Evolutionary conservation across 495 filamentous ascomycete genomes (phyloP).

Genomic region (Trichocladium antarcticum): DNA sequence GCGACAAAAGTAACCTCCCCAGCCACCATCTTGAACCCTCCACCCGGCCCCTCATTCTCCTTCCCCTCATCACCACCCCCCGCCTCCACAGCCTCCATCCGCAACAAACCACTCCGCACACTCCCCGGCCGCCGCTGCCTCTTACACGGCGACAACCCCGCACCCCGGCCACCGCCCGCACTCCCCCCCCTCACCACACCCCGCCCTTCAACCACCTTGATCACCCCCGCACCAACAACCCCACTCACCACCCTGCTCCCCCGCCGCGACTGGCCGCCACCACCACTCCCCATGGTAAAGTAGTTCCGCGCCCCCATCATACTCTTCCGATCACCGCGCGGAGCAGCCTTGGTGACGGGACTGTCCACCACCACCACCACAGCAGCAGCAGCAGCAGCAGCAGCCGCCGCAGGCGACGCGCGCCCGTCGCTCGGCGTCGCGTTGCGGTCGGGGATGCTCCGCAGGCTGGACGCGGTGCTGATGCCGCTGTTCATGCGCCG

Average conservation of each 20-base stretch:
- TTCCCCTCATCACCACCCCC: constrained; percentile 3
- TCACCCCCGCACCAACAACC: no score
- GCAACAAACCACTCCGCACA: neutral
- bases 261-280: neutral
- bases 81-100: neutral
- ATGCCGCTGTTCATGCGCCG: no score
- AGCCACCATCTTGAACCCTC: constrained; percentile 2
- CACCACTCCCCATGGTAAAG: neutral
- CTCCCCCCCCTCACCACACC: neutral
- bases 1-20: constrained; percentile 8
- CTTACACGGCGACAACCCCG: neutral
- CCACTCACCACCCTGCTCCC: neutral
- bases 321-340: no score
- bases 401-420: no score
- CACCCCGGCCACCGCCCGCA: neutral
- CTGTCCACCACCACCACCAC: no score
- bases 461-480: no score
- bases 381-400: neutral
- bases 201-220: neutral
- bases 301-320: constrained; percentile 6
- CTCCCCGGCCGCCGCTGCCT: constrained; percentile 2
- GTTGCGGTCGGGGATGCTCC: neutral
- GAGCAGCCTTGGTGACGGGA: no score
- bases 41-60: neutral
- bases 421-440: neutral